Percentiles rank a stretch among this genome's conserved stretches.
Evolutionary conservation across 108 stramenopile genomes (phyloP).

Genomic region (Pseudonitzschia multiseries): DNA sequence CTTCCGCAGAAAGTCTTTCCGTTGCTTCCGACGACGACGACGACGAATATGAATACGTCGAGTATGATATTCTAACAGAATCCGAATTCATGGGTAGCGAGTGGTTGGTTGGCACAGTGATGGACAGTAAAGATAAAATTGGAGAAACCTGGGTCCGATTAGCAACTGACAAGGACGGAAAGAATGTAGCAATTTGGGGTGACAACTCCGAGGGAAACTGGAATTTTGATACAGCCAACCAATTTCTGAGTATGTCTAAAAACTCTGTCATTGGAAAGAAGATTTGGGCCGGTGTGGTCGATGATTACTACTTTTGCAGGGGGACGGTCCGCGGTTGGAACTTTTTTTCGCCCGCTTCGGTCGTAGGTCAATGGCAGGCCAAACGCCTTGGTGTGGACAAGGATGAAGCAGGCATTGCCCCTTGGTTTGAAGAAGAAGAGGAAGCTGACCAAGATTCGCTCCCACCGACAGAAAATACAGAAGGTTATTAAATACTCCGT

Average conservation of each 20-base stretch:
- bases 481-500: not conserved
- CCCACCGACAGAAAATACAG: not conserved
- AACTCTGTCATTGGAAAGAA: slow-evolving; percentile 68
- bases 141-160: slow-evolving; percentile 82
- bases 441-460: slow-evolving; percentile 23
- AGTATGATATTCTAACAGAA: slow-evolving; percentile 76
- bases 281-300: slow-evolving; percentile 78
- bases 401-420: slow-evolving; percentile 76
- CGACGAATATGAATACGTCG: slow-evolving; percentile 79
- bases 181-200: slow-evolving; percentile 76
- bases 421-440: slow-evolving; percentile 71
- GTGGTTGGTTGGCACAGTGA: slow-evolving; percentile 79
- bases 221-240: slow-evolving; percentile 69
- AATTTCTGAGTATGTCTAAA: slow-evolving; percentile 73
- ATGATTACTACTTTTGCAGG: slow-evolving; percentile 79
- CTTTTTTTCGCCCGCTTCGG: slow-evolving; percentile 64
- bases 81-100: slow-evolving; percentile 72
- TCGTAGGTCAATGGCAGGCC: slow-evolving; percentile 84
- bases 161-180: slow-evolving; percentile 57
- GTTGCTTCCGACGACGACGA: slow-evolving; percentile 33
- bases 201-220: slow-evolving; percentile 70
- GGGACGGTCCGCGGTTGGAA: slow-evolving; percentile 86
- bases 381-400: slow-evolving; percentile 71
- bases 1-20: not conserved
- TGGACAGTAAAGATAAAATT: slow-evolving; percentile 56